phyloP scores from a whole-genome alignment of 192 early-diverging fungal species.

The Thamnidium elegans region DNA sequence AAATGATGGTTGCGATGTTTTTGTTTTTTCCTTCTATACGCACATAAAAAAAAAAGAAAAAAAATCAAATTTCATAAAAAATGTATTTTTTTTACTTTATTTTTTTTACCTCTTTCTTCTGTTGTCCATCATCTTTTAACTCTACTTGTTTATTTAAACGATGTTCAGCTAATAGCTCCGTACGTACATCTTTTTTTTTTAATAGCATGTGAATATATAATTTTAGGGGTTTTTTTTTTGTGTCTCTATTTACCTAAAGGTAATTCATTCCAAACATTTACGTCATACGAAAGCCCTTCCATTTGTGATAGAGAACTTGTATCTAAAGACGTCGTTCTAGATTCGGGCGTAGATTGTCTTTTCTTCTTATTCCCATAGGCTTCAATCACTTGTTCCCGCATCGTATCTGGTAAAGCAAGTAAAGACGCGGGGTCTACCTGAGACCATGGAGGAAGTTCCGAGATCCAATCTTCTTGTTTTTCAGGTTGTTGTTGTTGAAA shows the following conservation, averaged over 20 bases:
- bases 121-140: neutral
- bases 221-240: neutral
- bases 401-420: slow-evolving; percentile 34
- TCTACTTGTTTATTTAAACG: neutral
- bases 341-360: neutral
- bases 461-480: neutral
- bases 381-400: slow-evolving; percentile 28
- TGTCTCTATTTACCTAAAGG: slow-evolving; percentile 11
- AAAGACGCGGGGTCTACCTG: slow-evolving; percentile 44
- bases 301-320: neutral
- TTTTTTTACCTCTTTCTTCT: neutral
- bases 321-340: neutral
- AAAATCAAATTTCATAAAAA: too few species aligned
- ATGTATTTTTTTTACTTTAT: too few species aligned
- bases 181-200: neutral
- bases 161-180: neutral
- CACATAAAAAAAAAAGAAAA: neutral
- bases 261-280: slow-evolving; percentile 9
- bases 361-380: slow-evolving; percentile 15
- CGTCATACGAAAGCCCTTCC: neutral
- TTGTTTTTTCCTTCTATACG: neutral
- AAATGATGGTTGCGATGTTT: slow-evolving; percentile 3
- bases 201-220: neutral
- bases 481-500: slow-evolving; percentile 11
- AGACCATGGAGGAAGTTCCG: slow-evolving; percentile 43